Evolutionary conservation across 305 asterid genomes (phyloP).

Genomic region (Vinca major): DNA sequence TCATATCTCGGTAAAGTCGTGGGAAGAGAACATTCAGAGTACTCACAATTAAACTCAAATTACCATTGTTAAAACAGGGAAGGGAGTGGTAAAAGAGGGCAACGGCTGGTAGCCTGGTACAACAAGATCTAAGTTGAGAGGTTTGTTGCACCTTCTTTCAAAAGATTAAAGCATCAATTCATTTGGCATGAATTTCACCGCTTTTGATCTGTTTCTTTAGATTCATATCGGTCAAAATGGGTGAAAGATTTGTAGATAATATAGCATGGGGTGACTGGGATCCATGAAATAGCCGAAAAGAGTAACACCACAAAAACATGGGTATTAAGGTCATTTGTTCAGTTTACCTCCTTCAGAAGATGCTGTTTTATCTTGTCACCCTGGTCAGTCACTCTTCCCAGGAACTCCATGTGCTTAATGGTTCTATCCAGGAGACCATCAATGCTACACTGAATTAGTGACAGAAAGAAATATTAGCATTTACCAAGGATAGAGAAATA

Average conservation of each 20-base stretch:
- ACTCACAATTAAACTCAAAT: background rate
- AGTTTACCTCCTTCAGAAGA: slow-evolving; percentile 39
- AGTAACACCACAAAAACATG: background rate
- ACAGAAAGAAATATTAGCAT: slow-evolving; percentile 8
- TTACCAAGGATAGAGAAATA: background rate
- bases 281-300: background rate
- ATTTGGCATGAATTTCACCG: no score
- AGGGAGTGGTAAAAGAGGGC: background rate
- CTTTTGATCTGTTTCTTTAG: background rate
- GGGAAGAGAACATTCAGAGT: background rate
- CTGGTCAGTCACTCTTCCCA: slow-evolving; percentile 51
- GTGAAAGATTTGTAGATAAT: background rate
- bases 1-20: background rate
- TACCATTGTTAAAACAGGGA: background rate
- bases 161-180: no score
- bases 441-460: slow-evolving; percentile 72
- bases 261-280: background rate
- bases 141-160: no score
- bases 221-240: background rate
- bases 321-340: background rate
- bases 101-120: no score
- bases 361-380: slow-evolving; percentile 62
- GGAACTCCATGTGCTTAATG: slow-evolving; percentile 76
- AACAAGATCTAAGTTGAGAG: no score
- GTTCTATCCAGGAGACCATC: slow-evolving; percentile 87